phyloP scores from a whole-genome alignment of 2,329 filamentous ascomycete genomes.

The Pezicula rhizophila region DNA sequence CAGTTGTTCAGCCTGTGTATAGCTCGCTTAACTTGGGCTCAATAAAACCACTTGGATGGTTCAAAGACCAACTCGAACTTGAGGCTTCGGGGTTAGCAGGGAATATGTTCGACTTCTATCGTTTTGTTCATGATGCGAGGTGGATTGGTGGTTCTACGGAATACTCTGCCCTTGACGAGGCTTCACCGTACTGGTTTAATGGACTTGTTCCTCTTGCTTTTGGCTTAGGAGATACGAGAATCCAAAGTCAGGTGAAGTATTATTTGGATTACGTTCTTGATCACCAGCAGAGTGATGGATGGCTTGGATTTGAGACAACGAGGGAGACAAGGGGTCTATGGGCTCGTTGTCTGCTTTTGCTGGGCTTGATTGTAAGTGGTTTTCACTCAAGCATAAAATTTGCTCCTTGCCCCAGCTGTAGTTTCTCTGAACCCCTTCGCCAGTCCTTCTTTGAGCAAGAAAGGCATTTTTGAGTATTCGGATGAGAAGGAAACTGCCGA shows the following conservation, averaged over 20 bases:
- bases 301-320: constrained; percentile 47
- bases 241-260: constrained; percentile 41
- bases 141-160: constrained; percentile 46
- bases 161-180: constrained; percentile 47
- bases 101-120: constrained; percentile 47
- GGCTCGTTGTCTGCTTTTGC: constrained; percentile 44
- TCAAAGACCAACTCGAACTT: constrained; percentile 37
- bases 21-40: constrained; percentile 28
- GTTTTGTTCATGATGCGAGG: constrained; percentile 41
- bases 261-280: constrained; percentile 40
- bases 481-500: no score
- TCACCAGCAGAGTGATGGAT: constrained; percentile 45
- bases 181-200: constrained; percentile 48
- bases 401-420: no score
- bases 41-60: constrained; percentile 40
- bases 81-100: constrained; percentile 41
- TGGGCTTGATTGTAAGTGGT: constrained; percentile 34
- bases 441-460: no score
- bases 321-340: constrained; percentile 41
- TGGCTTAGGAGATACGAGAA: constrained; percentile 36
- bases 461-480: no score
- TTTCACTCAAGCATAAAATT: no score
- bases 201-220: constrained; percentile 51
- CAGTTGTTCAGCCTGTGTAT: no score
- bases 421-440: no score